phyloP scores from a whole-genome alignment of 1,139 yeast species.

The Yamadazyma triangularis region DNA sequence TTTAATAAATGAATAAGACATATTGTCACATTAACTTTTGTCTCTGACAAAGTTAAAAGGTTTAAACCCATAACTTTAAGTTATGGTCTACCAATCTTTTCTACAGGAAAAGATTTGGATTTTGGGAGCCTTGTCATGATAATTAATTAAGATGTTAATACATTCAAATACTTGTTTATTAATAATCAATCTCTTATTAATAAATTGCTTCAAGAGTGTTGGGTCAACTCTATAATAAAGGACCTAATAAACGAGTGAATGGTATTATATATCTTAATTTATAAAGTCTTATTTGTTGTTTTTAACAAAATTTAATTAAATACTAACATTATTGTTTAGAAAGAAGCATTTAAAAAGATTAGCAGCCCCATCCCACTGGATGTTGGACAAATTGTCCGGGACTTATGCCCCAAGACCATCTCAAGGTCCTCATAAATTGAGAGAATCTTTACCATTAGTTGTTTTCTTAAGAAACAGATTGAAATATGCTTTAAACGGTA shows the following conservation, averaged over 20 bases:
- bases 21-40: no score
- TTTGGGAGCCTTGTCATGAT: slow-evolving; percentile 31
- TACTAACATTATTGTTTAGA: slow-evolving; percentile 1
- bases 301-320: neutral
- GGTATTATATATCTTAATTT: neutral
- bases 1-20: neutral
- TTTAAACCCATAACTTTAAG: no score
- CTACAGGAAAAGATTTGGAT: slow-evolving; percentile 12
- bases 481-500: slow-evolving; percentile 98
- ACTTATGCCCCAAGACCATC: slow-evolving; percentile 99
- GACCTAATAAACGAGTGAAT: neutral
- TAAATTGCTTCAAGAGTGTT: neutral
- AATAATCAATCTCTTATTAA: neutral
- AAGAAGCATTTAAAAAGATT: slow-evolving; percentile 42
- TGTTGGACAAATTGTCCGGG: slow-evolving; percentile 99
- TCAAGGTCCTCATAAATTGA: slow-evolving; percentile 98
- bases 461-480: slow-evolving; percentile 99
- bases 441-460: slow-evolving; percentile 97
- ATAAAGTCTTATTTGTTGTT: no score
- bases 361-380: slow-evolving; percentile 94
- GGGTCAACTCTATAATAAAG: neutral
- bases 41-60: no score
- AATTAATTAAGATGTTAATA: slow-evolving; percentile 10
- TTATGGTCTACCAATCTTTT: slow-evolving; percentile 9
- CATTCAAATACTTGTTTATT: neutral